phyloP scores from a whole-genome alignment of 2,329 filamentous ascomycete species.

The Stemphylium lycopersici region DNA sequence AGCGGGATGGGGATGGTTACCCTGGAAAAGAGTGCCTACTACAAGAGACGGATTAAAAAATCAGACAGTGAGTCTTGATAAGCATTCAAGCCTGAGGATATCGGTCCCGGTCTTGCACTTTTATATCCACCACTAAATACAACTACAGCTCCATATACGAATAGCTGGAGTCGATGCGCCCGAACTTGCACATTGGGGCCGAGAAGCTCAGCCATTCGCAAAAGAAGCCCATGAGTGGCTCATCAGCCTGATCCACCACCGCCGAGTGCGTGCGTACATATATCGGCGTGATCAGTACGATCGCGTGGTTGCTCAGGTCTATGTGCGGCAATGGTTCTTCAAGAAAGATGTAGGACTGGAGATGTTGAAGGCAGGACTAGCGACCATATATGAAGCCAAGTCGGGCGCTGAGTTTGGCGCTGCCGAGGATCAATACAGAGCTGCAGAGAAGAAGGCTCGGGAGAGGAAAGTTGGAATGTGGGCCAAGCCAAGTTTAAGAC shows the following conservation, averaged over 20 bases:
- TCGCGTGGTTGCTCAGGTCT: conserved; percentile 85
- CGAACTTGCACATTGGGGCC: conserved; percentile 90
- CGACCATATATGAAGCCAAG: conserved; percentile 94
- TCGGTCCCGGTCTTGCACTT: background rate
- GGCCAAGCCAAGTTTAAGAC: conserved; percentile 57
- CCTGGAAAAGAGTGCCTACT: conserved; percentile 71
- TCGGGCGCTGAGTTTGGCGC: conserved; percentile 85
- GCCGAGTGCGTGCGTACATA: conserved; percentile 79
- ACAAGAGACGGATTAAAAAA: conserved; percentile 72
- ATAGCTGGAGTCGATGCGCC: conserved; percentile 93
- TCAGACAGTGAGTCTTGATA: conserved; percentile 68
- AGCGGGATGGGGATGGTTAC: conserved; percentile 91
- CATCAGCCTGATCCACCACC: conserved; percentile 71
- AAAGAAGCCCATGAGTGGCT: conserved; percentile 84
- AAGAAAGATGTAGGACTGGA: conserved; percentile 83
- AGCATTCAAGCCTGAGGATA: background rate
- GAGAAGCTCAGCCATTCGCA: conserved; percentile 81
- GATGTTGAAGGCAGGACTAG: conserved; percentile 84
- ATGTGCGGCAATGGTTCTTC: conserved; percentile 70
- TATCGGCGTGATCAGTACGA: conserved; percentile 91
- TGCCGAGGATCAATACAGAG: conserved; percentile 65
- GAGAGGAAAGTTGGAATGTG: conserved; percentile 66
- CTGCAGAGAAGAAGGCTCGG: conserved; percentile 63
- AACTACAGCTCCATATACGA: conserved; percentile 77
- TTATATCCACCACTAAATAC: conserved; percentile 17